These are phyloP conservation scores for Alternaria brassicicola DNA, from an alignment of 2,329 filamentous ascomycete genomes.

Conservation along the genomic window DNA sequence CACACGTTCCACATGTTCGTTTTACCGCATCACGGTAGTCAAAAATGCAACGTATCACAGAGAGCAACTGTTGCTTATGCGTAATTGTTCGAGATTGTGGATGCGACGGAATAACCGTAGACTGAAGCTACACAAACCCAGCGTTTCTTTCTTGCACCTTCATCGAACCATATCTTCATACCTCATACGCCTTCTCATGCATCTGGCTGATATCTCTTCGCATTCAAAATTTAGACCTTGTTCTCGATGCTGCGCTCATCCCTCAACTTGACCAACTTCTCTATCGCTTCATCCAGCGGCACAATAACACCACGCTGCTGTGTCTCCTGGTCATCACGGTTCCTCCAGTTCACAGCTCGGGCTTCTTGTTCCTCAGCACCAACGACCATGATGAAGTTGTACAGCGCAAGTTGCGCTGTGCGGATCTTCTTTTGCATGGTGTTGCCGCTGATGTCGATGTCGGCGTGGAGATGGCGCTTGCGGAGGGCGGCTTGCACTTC, in stretches of 20 bases:
- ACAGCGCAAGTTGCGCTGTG: conserved; percentile 78
- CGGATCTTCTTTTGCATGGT: conserved; percentile 91
- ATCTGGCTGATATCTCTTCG: background rate
- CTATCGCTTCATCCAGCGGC: conserved; percentile 63
- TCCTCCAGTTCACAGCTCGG: conserved; percentile 67
- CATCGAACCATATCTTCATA: conserved; percentile 13
- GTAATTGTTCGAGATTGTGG: background rate
- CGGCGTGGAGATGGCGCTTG: conserved; percentile 70
- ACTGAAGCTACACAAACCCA: background rate
- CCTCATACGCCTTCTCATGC: conserved; percentile 11
- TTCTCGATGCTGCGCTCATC: conserved; percentile 52
- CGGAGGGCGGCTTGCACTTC: conserved; percentile 75
- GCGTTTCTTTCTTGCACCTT: background rate
- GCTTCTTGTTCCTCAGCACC: conserved; percentile 66
- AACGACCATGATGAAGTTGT: conserved; percentile 81
- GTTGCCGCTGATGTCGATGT: conserved; percentile 74
- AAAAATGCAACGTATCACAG: background rate
- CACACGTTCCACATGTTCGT: background rate
- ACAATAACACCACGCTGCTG: conserved; percentile 68
- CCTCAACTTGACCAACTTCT: conserved; percentile 57
- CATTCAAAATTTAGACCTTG: conserved; percentile 19
- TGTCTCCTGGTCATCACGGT: conserved; percentile 66
- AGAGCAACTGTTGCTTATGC: background rate
- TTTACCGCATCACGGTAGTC: background rate
- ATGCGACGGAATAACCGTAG: background rate